phyloP scores from a whole-genome alignment of 805 yeast genomes.

The Starmerella apicola region DNA sequence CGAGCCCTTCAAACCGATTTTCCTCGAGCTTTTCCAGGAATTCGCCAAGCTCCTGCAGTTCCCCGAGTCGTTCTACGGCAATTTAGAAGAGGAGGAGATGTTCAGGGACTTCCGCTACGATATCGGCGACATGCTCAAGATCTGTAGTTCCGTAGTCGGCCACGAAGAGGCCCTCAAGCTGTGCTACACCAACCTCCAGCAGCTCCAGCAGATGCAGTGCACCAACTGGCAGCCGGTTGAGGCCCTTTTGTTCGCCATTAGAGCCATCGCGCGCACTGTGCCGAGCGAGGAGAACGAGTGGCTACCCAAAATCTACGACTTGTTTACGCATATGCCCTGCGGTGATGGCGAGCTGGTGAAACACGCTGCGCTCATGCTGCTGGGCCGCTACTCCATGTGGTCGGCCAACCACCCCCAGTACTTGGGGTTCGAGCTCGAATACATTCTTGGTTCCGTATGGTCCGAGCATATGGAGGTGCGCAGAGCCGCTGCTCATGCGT shows the following conservation, averaged over 20 bases:
- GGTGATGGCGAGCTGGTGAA: slow-evolving; percentile 67
- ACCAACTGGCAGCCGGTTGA: slow-evolving; percentile 70
- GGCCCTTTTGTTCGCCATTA: slow-evolving; percentile 76
- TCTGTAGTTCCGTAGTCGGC: slow-evolving; percentile 86
- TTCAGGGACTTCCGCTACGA: slow-evolving; percentile 90
- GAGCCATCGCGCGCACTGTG: slow-evolving; percentile 92
- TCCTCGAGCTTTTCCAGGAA: slow-evolving; percentile 43
- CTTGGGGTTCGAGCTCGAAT: slow-evolving; percentile 70
- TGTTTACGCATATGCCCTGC: slow-evolving; percentile 50
- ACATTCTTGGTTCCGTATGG: slow-evolving; percentile 65
- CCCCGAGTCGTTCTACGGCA: slow-evolving; percentile 55
- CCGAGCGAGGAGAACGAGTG: slow-evolving; percentile 44
- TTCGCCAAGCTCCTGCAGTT: slow-evolving; percentile 62
- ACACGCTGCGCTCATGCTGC: slow-evolving; percentile 82
- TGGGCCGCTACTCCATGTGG: slow-evolving; percentile 97
- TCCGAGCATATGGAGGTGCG: slow-evolving; percentile 38
- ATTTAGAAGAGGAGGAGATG: slow-evolving; percentile 77
- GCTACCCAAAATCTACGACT: slow-evolving; percentile 65
- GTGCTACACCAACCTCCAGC: slow-evolving; percentile 6
- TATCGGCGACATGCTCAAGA: slow-evolving; percentile 95
- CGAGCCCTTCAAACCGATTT: slow-evolving; percentile 40
- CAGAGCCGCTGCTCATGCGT: slow-evolving; percentile 82
- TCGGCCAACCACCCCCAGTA: slow-evolving; percentile 73
- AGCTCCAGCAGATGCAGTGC: not conserved
- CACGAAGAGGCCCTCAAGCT: slow-evolving; percentile 45